A percentile compares a stretch with the other conserved stretches of the same genome.
Conservation (phyloP, 331 rosid genomes). For the Malus hybrid region DNA sequence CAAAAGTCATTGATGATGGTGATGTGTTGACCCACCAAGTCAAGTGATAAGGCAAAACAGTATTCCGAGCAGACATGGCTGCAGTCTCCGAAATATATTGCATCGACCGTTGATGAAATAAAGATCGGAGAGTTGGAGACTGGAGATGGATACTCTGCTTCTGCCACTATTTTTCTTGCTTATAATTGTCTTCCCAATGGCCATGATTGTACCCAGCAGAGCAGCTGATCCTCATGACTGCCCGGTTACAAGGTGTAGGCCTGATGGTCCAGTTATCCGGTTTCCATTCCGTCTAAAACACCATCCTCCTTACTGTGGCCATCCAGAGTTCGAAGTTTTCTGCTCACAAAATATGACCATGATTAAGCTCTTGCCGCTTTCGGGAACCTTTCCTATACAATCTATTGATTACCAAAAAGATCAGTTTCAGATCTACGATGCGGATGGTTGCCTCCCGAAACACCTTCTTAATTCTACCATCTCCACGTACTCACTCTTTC, state of each 20-base stretch:
- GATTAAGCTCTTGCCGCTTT: background rate
- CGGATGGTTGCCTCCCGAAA: background rate
- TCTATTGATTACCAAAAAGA: fast-evolving
- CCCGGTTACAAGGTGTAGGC: background rate
- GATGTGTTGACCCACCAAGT: too few relatives aligned
- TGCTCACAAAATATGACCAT: background rate
- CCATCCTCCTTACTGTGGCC: background rate
- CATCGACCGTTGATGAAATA: background rate
- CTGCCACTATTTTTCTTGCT: background rate
- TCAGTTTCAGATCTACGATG: background rate
- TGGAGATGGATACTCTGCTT: background rate
- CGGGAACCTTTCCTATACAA: background rate
- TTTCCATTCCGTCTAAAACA: background rate
- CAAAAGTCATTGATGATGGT: too few relatives aligned
- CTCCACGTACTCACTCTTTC: background rate
- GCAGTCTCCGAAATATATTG: background rate
- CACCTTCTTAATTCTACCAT: background rate
- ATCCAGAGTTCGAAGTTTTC: background rate
- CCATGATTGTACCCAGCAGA: background rate
- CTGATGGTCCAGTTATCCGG: background rate
- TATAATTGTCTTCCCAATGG: background rate
- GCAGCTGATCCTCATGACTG: background rate
- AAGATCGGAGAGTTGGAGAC: too few relatives aligned
- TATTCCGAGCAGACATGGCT: too few relatives aligned
- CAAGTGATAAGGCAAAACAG: too few relatives aligned